Conservation (phyloP, 495 filamentous ascomycete species). For the Glarea lozoyensis region DNA sequence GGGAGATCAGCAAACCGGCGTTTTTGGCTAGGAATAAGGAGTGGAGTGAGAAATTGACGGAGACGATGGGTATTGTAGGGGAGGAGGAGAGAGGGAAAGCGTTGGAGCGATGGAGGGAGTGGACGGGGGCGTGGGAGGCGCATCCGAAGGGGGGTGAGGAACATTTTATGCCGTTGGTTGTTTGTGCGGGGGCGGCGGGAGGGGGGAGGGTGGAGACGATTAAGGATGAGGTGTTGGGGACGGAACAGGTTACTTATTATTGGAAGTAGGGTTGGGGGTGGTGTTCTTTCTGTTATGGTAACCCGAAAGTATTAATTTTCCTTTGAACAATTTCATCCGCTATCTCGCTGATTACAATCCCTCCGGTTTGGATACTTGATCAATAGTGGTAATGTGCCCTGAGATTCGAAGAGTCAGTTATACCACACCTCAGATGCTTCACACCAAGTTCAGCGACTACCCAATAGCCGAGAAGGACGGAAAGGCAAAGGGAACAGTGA, state of each 20-base stretch:
- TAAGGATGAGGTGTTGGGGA: slow-evolving; percentile 25
- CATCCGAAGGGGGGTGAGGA: slow-evolving; percentile 63
- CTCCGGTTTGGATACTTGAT: too few relatives aligned
- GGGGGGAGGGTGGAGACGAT: slow-evolving; percentile 46
- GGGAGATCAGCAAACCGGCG: slow-evolving; percentile 51
- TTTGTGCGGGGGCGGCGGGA: slow-evolving; percentile 63
- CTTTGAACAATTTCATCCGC: too few relatives aligned
- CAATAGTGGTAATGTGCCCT: too few relatives aligned
- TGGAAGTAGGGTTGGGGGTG: slow-evolving; percentile 19
- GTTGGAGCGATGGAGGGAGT: slow-evolving; percentile 51
- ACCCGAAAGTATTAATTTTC: too few relatives aligned
- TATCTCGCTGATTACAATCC: too few relatives aligned
- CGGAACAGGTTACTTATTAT: slow-evolving; percentile 30
- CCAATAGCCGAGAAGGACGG: too few relatives aligned
- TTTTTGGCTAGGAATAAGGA: slow-evolving; percentile 71
- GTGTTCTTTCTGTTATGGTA: not conserved
- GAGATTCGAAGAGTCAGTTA: too few relatives aligned
- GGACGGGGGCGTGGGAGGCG: slow-evolving; percentile 63
- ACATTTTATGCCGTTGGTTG: slow-evolving; percentile 69
- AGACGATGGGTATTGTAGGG: slow-evolving; percentile 27
- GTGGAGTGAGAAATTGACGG: slow-evolving; percentile 42
- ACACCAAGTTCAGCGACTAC: too few relatives aligned
- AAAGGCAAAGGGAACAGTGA: too few relatives aligned
- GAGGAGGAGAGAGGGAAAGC: slow-evolving; percentile 46
- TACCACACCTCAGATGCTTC: too few relatives aligned